A percentile compares a stretch with the other conserved stretches of the same genome.
phyloP scores from a whole-genome alignment of 129 eudicot species.

The Pittosporum tobira region DNA sequence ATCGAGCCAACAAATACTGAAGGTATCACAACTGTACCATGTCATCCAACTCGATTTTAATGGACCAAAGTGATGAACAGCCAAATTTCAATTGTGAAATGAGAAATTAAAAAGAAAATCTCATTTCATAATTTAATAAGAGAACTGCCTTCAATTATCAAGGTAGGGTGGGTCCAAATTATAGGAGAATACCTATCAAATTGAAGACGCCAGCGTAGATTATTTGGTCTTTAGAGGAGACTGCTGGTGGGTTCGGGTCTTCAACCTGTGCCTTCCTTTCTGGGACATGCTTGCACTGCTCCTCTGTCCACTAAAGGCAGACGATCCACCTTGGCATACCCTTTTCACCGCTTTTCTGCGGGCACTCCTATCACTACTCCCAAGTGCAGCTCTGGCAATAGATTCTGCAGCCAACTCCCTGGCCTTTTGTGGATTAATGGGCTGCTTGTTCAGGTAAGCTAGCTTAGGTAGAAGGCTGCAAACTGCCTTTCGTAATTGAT shows the following conservation, averaged over 20 bases:
- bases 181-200: not conserved
- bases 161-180: not conserved
- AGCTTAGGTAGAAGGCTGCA: slow-evolving; percentile 76
- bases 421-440: slow-evolving; percentile 73
- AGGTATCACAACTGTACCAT: no score
- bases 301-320: slow-evolving; percentile 28
- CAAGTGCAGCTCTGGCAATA: slow-evolving; percentile 57
- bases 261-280: slow-evolving; percentile 40
- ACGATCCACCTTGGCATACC: slow-evolving; percentile 28
- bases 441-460: slow-evolving; percentile 70
- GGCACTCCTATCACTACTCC: slow-evolving; percentile 27
- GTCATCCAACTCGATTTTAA: no score
- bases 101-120: no score
- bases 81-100: no score
- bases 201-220: slow-evolving; percentile 2
- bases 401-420: slow-evolving; percentile 53
- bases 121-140: no score
- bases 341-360: slow-evolving; percentile 48
- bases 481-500: slow-evolving; percentile 60
- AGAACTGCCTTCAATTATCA: not conserved
- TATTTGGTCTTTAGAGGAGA: slow-evolving; percentile 29
- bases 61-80: no score
- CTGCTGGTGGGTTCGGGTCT: slow-evolving; percentile 29
- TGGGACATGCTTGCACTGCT: slow-evolving; percentile 25
- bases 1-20: no score